Conservation (phyloP, 495 filamentous ascomycete species). For the Podospora pseudocomata region DNA sequence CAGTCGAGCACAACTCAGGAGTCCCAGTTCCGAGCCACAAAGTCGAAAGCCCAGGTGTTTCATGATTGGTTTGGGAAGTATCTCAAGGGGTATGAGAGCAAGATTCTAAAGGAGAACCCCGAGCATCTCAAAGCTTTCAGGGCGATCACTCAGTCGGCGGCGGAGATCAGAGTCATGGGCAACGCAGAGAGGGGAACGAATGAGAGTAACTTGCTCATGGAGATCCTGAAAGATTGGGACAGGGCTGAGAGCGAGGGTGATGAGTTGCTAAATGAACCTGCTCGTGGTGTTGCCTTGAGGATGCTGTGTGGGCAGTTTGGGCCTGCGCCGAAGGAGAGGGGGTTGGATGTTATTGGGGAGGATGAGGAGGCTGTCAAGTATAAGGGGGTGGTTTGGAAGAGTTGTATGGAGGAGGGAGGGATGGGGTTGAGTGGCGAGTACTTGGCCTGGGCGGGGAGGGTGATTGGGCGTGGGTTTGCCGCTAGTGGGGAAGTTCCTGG, state of each 20-base stretch:
- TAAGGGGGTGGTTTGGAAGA: constrained; percentile 67
- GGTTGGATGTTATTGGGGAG: constrained; percentile 56
- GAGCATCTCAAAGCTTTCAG: constrained; percentile 56
- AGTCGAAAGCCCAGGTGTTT: constrained; percentile 63
- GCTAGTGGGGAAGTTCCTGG: constrained; percentile 62
- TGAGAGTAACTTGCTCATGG: constrained; percentile 69
- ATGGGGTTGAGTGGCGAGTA: constrained; percentile 58
- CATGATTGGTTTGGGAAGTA: constrained; percentile 67
- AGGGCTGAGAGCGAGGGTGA: constrained; percentile 27
- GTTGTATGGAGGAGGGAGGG: constrained; percentile 53
- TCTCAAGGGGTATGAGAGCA: constrained; percentile 53
- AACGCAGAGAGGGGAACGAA: constrained; percentile 57
- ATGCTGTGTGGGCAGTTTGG: constrained; percentile 73
- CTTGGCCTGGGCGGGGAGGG: constrained; percentile 75
- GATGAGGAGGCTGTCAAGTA: constrained; percentile 59
- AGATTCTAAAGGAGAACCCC: constrained; percentile 39
- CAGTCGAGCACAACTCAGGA: constrained; percentile 72
- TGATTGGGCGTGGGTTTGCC: constrained; percentile 80
- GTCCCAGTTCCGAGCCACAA: constrained; percentile 65
- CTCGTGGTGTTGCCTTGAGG: constrained; percentile 64
- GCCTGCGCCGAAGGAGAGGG: constrained; percentile 47
- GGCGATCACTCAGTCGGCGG: constrained; percentile 60
- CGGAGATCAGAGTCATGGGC: constrained; percentile 53
- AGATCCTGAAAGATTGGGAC: constrained; percentile 69
- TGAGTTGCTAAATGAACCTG: constrained; percentile 62